Evolutionary conservation across 2,329 filamentous ascomycete species (phyloP), one percentile per base, ranked within the genome.

Genomic region (Colletotrichum sp.): DNA sequence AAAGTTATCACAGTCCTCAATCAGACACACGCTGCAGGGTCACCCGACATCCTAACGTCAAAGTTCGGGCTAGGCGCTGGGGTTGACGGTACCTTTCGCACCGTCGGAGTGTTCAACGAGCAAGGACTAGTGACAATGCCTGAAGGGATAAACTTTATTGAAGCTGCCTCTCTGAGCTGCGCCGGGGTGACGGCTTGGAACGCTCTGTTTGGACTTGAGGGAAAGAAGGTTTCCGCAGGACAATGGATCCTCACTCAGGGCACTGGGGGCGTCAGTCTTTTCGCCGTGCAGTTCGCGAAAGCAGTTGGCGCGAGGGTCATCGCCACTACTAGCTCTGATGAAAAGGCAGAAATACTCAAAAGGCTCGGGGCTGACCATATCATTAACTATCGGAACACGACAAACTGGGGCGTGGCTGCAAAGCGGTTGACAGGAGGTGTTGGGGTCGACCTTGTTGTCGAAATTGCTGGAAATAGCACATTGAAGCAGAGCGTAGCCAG

Each of bases 101-200:
- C 79, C 4, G 69, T 79, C n/a, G 82, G 79, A 3, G 78, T 77
- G 7, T 84, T 84, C 64, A 76, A 80, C 65, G 82, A 84, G 52
- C 89, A 94, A 61, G 92, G 91, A 1, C 87, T 95, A 4, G 92
- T 95, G 10, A 81, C 83, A 52, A 88, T 90, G 79, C 93, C 93
- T 0, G 78, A 81, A 5, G 86, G 86, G 18, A 80, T 92, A 85
- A 2, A 84, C 86, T 30, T 91, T 88, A 1, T 82, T 91, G 91
- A 94, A 81, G 87, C 89, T 3, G 87, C 89, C 16, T 91, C 92
- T 0, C 84, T 94, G 3, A 81, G 87, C 1, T 91, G 89, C 75
- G 89, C 90, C 1, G 89, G 85, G 2, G 73, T 91, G 13, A 91
- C 90, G 1, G 88, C 89, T 3, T 92, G 90, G 90, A 92, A 92